These are phyloP conservation scores for Aureobasidium sp. DNA, from an alignment of 2,329 filamentous ascomycete genomes.

Conservation along the genomic window DNA sequence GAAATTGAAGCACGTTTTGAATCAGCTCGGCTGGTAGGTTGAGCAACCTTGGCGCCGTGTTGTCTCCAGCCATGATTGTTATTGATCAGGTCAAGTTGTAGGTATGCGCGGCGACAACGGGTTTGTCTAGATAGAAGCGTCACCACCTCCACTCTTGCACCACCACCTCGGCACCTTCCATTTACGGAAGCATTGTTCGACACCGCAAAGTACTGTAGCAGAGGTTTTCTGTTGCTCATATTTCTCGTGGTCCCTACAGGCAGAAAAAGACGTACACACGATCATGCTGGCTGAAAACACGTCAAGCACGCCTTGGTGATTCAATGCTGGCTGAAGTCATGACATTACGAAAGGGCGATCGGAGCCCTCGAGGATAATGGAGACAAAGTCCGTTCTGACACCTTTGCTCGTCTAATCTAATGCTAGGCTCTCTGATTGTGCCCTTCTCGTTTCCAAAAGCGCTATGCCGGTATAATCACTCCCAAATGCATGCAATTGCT, in stretches of 20 bases:
- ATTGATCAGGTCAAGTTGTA: not conserved
- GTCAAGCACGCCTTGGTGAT: too few relatives aligned
- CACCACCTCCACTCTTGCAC: not conserved
- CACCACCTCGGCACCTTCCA: constrained; percentile 9
- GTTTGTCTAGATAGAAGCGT: not conserved
- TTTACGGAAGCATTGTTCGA: not conserved
- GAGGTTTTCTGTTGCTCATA: not conserved
- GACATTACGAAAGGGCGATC: not conserved
- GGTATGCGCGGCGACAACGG: constrained; percentile 1
- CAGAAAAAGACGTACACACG: not conserved
- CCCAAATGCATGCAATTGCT: not conserved
- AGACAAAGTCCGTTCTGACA: not conserved
- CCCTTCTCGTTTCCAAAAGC: not conserved
- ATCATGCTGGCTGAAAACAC: not conserved
- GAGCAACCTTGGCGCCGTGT: constrained; percentile 33
- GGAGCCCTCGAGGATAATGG: not conserved
- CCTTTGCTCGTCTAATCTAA: not conserved
- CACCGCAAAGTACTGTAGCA: not conserved
- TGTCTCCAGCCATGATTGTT: constrained; percentile 2
- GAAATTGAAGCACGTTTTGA: constrained; percentile 60
- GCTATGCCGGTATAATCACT: constrained; percentile 1
- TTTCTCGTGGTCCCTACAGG: not conserved
- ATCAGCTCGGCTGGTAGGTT: constrained; percentile 69
- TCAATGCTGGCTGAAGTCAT: not conserved
- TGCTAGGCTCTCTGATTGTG: not conserved